A percentile compares a stretch with the other conserved stretches of the same genome.
These are phyloP conservation scores for Thermochaetoides thermophila DNA, from an alignment of 495 filamentous ascomycete species.

Conservation along the genomic window DNA sequence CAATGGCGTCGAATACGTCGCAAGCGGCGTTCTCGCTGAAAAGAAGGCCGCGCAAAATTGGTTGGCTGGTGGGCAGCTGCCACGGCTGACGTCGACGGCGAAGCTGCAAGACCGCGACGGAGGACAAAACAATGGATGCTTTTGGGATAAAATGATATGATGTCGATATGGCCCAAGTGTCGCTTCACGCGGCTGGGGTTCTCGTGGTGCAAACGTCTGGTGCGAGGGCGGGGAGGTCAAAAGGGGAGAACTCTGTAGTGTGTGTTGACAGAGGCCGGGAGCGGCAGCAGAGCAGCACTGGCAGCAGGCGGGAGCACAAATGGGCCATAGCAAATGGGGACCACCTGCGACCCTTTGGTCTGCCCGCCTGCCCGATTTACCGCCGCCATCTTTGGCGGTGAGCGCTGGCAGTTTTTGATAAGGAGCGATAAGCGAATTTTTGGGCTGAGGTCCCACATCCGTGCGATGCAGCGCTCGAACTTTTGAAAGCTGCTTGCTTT, in stretches of 20 bases:
- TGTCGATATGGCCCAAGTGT: too few species aligned
- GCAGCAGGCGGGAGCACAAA: slow-evolving; percentile 12
- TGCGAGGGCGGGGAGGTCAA: slow-evolving; percentile 9
- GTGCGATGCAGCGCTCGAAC: slow-evolving; percentile 4
- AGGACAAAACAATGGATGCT: neutral
- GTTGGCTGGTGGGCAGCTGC: slow-evolving; percentile 12
- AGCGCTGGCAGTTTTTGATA: slow-evolving; percentile 15
- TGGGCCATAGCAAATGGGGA: slow-evolving; percentile 7
- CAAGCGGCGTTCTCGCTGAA: too few species aligned
- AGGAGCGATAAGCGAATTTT: slow-evolving; percentile 23
- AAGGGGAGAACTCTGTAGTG: slow-evolving; percentile 6
- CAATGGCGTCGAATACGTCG: slow-evolving; percentile 5
- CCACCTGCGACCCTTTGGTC: slow-evolving; percentile 6
- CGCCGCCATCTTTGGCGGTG: slow-evolving; percentile 10
- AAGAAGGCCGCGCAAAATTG: slow-evolving; percentile 16
- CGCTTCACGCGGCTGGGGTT: too few species aligned
- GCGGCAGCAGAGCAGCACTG: slow-evolving; percentile 11
- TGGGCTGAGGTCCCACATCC: slow-evolving; percentile 6
- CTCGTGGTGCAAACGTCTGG: too few species aligned
- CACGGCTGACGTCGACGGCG: slow-evolving; percentile 4
- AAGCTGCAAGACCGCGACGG: slow-evolving; percentile 8
- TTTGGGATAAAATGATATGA: too few species aligned
- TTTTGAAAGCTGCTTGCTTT: neutral
- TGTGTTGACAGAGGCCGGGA: slow-evolving; percentile 12
- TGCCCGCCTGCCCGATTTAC: slow-evolving; percentile 11